These are phyloP conservation scores for Plasmodium inui DNA, from an alignment of 169 alveolate species.

Conservation along the genomic window DNA sequence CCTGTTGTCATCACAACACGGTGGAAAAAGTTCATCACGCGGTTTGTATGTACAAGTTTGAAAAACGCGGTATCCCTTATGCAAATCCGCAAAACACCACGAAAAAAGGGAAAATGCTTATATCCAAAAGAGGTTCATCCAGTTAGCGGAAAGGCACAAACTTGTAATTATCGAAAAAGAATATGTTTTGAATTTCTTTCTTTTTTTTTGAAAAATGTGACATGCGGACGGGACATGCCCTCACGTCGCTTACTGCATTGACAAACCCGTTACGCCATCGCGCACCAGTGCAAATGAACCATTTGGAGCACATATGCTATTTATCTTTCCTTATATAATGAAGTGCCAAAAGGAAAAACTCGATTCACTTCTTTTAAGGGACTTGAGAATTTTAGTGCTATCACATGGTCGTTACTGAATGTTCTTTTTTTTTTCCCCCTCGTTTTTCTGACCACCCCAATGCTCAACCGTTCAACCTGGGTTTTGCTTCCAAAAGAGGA, in stretches of 20 bases:
- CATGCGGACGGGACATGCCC: background rate
- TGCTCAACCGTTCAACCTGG: background rate
- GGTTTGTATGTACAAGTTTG: conserved; percentile 1
- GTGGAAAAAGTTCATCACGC: background rate
- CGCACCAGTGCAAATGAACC: background rate
- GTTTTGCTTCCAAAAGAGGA: background rate
- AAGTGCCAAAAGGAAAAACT: background rate
- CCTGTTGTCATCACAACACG: background rate
- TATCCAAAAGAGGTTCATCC: background rate
- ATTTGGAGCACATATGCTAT: background rate
- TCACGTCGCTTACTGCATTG: background rate
- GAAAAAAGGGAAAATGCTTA: background rate
- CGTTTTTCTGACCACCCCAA: background rate
- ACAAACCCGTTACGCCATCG: background rate
- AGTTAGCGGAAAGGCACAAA: background rate
- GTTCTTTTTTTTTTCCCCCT: background rate
- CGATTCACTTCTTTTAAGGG: background rate
- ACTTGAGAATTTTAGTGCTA: background rate
- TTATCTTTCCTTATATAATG: background rate
- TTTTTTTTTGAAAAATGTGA: background rate
- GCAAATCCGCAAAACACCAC: background rate
- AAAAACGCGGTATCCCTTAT: background rate
- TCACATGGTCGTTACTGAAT: background rate
- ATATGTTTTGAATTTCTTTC: background rate
- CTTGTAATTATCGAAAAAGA: background rate